phyloP scores from a whole-genome alignment of 163 green algal genomes.

The Trebouxia gelatinosa region DNA sequence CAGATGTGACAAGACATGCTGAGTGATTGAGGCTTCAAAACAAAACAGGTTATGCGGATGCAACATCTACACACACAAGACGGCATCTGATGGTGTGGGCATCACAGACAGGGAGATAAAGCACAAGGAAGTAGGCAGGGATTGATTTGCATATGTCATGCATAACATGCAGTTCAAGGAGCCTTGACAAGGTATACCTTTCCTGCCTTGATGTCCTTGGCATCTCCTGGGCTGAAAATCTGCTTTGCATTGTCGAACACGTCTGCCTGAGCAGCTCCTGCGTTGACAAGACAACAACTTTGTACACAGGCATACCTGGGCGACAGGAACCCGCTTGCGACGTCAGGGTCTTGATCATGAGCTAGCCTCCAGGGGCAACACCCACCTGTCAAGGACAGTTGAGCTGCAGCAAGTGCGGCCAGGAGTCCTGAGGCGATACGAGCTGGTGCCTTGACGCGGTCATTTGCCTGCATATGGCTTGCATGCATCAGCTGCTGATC shows the following conservation, averaged over 20 bases:
- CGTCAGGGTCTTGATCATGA: no score
- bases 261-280: constrained; percentile 12
- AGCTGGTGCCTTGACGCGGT: neutral
- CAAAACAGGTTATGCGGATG: neutral
- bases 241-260: neutral
- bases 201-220: neutral
- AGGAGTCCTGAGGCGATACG: neutral
- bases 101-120: neutral
- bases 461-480: neutral
- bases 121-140: neutral
- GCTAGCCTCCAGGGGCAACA: no score
- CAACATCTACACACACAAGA: neutral
- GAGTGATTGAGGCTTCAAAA: neutral
- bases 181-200: no score
- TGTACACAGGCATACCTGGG: neutral
- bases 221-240: constrained; percentile 7
- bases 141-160: neutral
- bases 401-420: constrained; percentile 9
- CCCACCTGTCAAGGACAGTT: neutral
- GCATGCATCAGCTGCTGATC: no score
- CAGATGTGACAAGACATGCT: neutral
- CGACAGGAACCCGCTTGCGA: neutral
- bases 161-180: no score
- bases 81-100: neutral
- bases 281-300: neutral